Evolutionary conservation across 2,329 filamentous ascomycete species (phyloP), one percentile per base, ranked within the genome.

Genomic region (Helotiales sp.): DNA sequence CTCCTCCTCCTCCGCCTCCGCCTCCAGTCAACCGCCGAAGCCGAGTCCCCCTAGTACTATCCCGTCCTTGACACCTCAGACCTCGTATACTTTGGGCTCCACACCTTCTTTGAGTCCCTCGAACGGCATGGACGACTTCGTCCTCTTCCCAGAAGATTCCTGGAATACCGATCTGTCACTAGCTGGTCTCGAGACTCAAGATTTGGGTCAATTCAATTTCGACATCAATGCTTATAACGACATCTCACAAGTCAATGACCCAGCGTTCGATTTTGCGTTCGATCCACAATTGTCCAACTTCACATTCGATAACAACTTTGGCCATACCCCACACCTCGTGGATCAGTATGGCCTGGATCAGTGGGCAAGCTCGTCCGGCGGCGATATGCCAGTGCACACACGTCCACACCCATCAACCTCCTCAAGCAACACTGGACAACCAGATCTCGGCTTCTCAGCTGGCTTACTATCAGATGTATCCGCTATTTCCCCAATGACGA

Each of bases 121-220:
- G 31, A 65, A 64, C 49, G 34, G 63, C 3, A 67, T 70, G 9
- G 66, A 69, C 42, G 68, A 70, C 48, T 69, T 70, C 40, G 60
- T 69, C 9, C 64, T 70, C 25, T 70, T 70, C 57, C 67, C 67
- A 24, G 66, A 68, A 52, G 64, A 65, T 34, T 46, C 61, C 24
- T 69, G 66, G 66, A 67, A 66, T 40, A 53, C 62, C 12, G 64
- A 65, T 33, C 50, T 64, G 40, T 50, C 62, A 15, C 49, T 62
- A 25, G 34, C 58, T 13, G 57, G 51, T 19, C 56, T 64, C 46
- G 57, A 62, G 25, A 56, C 58, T n/a, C 54, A 65, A 51, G 62
- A 67, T 56, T 47, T 69, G 13, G 63, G 57, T 25, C 51, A 67
- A 22, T 66, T 65, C 56, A 63, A 66, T 33, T 69, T 66, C 42